phyloP scores from a whole-genome alignment of 2,329 filamentous ascomycete species.

The Talaromyces atroroseus region DNA sequence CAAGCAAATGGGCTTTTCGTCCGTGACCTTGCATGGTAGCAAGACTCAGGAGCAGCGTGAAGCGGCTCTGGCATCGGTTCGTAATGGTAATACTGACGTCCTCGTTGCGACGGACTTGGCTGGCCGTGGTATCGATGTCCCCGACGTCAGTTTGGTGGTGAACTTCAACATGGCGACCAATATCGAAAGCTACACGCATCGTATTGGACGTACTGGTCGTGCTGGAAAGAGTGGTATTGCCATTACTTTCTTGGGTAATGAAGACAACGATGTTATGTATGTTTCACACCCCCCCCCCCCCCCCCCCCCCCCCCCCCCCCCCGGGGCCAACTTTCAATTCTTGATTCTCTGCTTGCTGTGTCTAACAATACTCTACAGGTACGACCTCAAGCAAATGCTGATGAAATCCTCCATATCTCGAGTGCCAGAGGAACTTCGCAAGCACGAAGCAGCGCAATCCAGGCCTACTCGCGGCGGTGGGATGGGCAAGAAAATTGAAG shows the following conservation, averaged over 20 bases:
- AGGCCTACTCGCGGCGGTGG: slow-evolving; percentile 53
- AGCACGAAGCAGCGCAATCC: slow-evolving; percentile 87
- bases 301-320: no score
- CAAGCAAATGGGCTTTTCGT: slow-evolving; percentile 84
- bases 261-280: slow-evolving; percentile 82
- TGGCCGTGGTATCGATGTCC: slow-evolving; percentile 94
- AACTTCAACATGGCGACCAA: slow-evolving; percentile 98
- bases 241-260: slow-evolving; percentile 88
- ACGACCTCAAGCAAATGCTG: slow-evolving; percentile 93
- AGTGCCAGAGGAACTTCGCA: slow-evolving; percentile 83
- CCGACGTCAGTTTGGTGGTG: slow-evolving; percentile 86
- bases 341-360: not conserved
- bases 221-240: slow-evolving; percentile 94
- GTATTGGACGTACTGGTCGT: slow-evolving; percentile 93
- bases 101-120: slow-evolving; percentile 94
- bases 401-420: slow-evolving; percentile 81
- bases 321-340: no score
- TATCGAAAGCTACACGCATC: slow-evolving; percentile 94
- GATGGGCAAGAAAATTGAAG: slow-evolving; percentile 41
- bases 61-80: slow-evolving; percentile 78
- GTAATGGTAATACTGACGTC: slow-evolving; percentile 73
- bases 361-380: slow-evolving; percentile 32
- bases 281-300: slow-evolving; percentile 19
- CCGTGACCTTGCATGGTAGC: slow-evolving; percentile 86
- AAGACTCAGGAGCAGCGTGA: slow-evolving; percentile 99